Evolutionary conservation across 2,329 filamentous ascomycete species (phyloP), one percentile per base, ranked within the genome.

Genomic region (Venturia aucupariae): DNA sequence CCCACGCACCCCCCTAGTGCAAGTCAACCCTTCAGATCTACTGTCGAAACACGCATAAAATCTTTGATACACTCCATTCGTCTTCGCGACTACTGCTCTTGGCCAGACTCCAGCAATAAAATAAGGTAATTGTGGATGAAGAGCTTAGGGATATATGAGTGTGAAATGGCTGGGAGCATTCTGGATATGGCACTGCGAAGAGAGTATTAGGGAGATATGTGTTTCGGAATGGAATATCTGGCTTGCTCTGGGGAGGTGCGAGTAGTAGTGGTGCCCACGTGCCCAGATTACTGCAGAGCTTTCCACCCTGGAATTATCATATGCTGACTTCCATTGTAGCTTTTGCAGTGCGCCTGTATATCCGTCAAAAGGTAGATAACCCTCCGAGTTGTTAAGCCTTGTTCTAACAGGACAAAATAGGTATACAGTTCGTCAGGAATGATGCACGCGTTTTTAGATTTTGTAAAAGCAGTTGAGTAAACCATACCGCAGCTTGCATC

Each of bases 381-480:
- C 35, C 7, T 57, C 7, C 13, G 6, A 38, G 4, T 38, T 4
- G 35, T 38, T 10, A 10, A 38, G 10, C 5, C 10, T 38, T 38
- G 35, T n/a, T n/a, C 35, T 38, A 38, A 38, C 5, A 38, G 35
- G 35, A 10, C 35, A 38, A 5, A 4, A 10, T 10, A 38, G 35
- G 35, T 38, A 38, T 38, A 38, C 35, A 84, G 68, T 88, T 89
- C 71, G 81, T 87, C 68, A 82, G 83, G 73, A 86, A 86, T 75
- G 86, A 88, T 75, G 85, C 84, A 67, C 83, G 84, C 69, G 75
- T 81, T 67, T 88, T 89, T 76, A 80, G 83, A 62, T 89, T 89
- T 77, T 89, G 86, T 79, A 57, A 57, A 35, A 44, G 19, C 42
- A 44, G 35, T 38, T n/a, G 35, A 38, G 35, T 38, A 38, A 38